Conservation (phyloP, 306 rosid species). For the Boehmeria nivea region DNA sequence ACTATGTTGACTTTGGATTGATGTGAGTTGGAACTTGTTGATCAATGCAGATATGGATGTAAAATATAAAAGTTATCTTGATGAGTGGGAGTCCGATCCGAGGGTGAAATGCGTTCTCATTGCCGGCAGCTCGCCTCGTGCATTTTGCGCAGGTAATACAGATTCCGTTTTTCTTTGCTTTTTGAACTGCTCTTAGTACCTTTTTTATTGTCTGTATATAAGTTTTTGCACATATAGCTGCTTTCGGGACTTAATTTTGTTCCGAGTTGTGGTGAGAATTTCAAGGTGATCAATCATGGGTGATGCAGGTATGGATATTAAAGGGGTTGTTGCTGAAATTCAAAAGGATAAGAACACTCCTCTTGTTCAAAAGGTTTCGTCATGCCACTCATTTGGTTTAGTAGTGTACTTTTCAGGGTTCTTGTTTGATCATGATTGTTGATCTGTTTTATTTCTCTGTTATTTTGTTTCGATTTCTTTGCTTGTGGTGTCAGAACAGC, state of each 20-base stretch:
- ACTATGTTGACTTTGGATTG: no score
- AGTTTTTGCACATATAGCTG: not conserved
- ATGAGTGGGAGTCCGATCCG: constrained; percentile 90
- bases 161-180: not conserved
- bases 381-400: constrained; percentile 34
- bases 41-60: constrained; percentile 81
- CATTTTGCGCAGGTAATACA: constrained; percentile 97
- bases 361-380: constrained; percentile 87
- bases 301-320: constrained; percentile 99
- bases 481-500: constrained; percentile 12
- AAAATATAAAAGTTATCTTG: constrained; percentile 70
- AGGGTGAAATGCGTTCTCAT: constrained; percentile 79
- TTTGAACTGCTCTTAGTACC: constrained; percentile 7
- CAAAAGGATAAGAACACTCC: constrained; percentile 88
- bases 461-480: constrained; percentile 19
- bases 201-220: not conserved
- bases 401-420: constrained; percentile 19
- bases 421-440: constrained; percentile 23
- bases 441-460: constrained; percentile 22
- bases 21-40: not conserved
- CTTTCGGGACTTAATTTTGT: constrained; percentile 29
- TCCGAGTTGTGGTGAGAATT: constrained; percentile 43
- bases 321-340: constrained; percentile 99
- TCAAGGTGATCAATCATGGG: constrained; percentile 62
- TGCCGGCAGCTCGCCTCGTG: constrained; percentile 84